Evolutionary conservation across 1,284 basidiomycete genomes (phyloP), one percentile per base, ranked within the genome.

Genomic region (Ustilago esculenta): DNA sequence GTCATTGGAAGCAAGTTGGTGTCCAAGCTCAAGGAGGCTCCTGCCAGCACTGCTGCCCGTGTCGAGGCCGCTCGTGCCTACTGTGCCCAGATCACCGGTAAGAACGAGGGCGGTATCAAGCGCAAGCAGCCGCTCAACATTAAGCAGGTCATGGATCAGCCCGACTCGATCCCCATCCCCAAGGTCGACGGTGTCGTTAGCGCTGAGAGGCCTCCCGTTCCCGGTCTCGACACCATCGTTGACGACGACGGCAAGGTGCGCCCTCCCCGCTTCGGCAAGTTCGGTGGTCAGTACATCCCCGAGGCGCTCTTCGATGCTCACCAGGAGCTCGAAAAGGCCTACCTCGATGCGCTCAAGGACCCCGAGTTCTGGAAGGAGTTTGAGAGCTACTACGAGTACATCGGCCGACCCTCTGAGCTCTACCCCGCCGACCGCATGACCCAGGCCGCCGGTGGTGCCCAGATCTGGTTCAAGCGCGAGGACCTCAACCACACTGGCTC

Each of bases 381-480:
- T 82, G 87, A 89, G 82, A 86, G 89, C 76, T 87, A 92, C 80
- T 98, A 90, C 82, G 90, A 90, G 30, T 98, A 98, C 84, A 93
- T 93, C 78, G 90, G 92, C 77, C 83, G 89, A n/a, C 88, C 88
- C 3, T 86, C 86, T 23, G 86, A 88, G 68, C 83, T 92, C 35
- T 92, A 92, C 82, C 83, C 87, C 56, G 90, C 91, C 0, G 87
- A 90, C 80, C 86, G 90, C 58, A 84, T 92, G 64, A 91, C 89
- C 0, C 87, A 90, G 77, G 84, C 89, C 64, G 88, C 88, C 48
- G 90, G 90, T 18, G 92, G 92, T 34, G 95, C 96, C 7, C 91
- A 89, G 66, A 97, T 99, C 77, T 99, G 96, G 96, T 85, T 98
- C 79, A 98, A 98, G 85, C 88, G 96, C 35, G 96, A 98, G 84